Evolutionary conservation across 768 basidiomycete species (phyloP), one percentile per base, ranked within the genome.

Genomic region (Mycena albidolilacea): DNA sequence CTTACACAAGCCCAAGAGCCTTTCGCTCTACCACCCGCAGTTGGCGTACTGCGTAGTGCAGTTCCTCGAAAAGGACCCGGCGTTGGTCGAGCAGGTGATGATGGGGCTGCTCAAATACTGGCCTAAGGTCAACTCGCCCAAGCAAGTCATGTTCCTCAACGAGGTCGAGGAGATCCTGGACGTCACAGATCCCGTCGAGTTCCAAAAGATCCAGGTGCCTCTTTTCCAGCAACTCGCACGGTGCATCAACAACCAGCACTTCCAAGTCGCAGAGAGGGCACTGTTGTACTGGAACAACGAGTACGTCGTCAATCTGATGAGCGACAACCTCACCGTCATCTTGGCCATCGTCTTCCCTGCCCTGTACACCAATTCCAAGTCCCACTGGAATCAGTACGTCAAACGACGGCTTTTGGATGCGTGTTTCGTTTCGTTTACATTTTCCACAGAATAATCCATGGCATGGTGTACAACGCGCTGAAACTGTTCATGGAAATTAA

Each of bases 401-500:
- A 23, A 23, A 46, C 23, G 37, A 7, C 63, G 35, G 19, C 37
- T 68, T 7, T 59, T 70, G 48, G n/a, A 41, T 21, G 30, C 61
- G 65, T n/a, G 19, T 61, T 59, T 74, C 21, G 70, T 66, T 68
- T 23, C 23, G 46, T 72, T 59, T 7, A 19, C 19, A n/a, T 50
- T 15, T 50, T 23, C 23, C 23, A 23, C 23, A 99, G 97, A 75
- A 99, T 98, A 58, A 99, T 99, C 78, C 98, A 99, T 77, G 96
- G 96, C 74, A 97, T 99, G 95, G 97, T 99, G 38, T 99, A 98
- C 84, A 98, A 99, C 80, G 98, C 98, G 2, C 86, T 99, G 81
- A 99, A 97, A 82, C 82, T 99, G 70, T 97, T 98, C 85, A 99
- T 99, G 97, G 98, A 99, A 82, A 96, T 99, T 80, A 99, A 98